A percentile compares a stretch with the other conserved stretches of the same genome.
Conservation (phyloP, 169 alveolate genomes). For the Eimeria tenella region DNA sequence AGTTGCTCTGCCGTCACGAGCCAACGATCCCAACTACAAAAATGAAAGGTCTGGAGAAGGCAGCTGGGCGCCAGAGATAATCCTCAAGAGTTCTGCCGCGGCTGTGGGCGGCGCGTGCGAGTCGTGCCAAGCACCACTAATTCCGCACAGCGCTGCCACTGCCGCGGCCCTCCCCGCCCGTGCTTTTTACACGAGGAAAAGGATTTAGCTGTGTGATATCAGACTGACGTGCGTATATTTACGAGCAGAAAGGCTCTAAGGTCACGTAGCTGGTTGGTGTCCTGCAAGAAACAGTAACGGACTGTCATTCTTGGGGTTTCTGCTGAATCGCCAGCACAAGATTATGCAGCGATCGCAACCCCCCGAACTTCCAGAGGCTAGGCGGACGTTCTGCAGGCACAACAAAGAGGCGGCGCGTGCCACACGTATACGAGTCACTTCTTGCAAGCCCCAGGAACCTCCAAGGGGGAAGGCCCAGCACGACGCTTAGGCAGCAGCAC, state of each 20-base stretch:
- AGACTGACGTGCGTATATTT: conserved; percentile 24
- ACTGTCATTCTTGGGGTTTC: conserved; percentile 69
- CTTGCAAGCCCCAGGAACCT: conserved; percentile 46
- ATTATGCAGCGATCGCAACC: conserved; percentile 63
- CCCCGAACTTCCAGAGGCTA: conserved; percentile 57
- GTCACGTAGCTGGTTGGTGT: conserved; percentile 70
- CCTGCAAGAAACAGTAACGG: conserved; percentile 45
- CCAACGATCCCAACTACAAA: background rate
- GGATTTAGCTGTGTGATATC: conserved; percentile 8
- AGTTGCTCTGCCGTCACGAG: conserved; percentile 13
- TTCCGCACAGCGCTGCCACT: conserved; percentile 76
- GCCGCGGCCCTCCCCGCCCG: conserved; percentile 74
- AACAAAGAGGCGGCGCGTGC: conserved; percentile 31
- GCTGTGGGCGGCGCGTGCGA: conserved; percentile 76
- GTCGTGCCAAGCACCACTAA: conserved; percentile 73
- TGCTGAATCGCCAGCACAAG: conserved; percentile 42
- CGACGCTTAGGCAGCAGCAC: conserved; percentile 55
- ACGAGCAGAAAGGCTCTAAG: conserved; percentile 58
- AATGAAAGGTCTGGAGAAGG: background rate
- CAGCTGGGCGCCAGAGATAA: conserved; percentile 15
- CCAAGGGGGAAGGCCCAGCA: conserved; percentile 64
- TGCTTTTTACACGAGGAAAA: conserved; percentile 56
- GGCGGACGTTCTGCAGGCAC: conserved; percentile 51
- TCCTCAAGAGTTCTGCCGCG: conserved; percentile 68
- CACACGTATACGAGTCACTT: conserved; percentile 19